phyloP scores from a whole-genome alignment of 768 basidiomycete species.

The Psilocybe cubensis region DNA sequence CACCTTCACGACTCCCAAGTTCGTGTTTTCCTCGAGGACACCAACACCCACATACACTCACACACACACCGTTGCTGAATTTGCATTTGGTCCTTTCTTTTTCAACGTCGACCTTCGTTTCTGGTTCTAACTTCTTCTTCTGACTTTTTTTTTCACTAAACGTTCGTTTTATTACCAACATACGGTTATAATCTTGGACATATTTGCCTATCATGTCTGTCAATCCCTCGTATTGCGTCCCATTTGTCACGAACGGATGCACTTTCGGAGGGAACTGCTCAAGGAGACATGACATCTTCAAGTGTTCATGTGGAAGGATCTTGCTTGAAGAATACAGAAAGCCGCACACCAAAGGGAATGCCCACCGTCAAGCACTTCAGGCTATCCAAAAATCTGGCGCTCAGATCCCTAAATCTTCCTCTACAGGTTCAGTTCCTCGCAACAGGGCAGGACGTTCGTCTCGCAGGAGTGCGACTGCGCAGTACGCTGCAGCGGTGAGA shows the following conservation, averaged over 20 bases:
- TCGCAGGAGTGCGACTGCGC: not conserved
- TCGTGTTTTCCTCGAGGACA: not conserved
- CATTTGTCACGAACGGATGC: slow-evolving; percentile 30
- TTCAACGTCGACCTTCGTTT: not conserved
- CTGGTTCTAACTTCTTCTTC: no score
- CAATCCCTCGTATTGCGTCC: slow-evolving; percentile 26
- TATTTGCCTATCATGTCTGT: slow-evolving; percentile 2
- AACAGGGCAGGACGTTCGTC: not conserved
- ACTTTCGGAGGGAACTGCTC: slow-evolving; percentile 30
- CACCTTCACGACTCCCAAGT: not conserved
- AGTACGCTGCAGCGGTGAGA: not conserved
- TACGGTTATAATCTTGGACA: no score
- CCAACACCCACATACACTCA: no score
- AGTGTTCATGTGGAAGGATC: slow-evolving; percentile 38
- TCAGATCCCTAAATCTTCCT: not conserved
- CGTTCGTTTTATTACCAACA: not conserved
- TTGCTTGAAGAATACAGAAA: slow-evolving; percentile 19
- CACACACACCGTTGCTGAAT: not conserved
- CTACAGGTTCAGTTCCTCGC: not conserved
- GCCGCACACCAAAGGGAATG: slow-evolving; percentile 32
- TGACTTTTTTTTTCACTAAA: not conserved
- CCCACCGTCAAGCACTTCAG: slow-evolving; percentile 25
- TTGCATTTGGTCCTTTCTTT: not conserved
- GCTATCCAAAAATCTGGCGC: not conserved
- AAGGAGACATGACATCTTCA: slow-evolving; percentile 37